Evolutionary conservation across 371 early-diverging fungal species (phyloP).

Genomic region (Mucor racemosus): DNA sequence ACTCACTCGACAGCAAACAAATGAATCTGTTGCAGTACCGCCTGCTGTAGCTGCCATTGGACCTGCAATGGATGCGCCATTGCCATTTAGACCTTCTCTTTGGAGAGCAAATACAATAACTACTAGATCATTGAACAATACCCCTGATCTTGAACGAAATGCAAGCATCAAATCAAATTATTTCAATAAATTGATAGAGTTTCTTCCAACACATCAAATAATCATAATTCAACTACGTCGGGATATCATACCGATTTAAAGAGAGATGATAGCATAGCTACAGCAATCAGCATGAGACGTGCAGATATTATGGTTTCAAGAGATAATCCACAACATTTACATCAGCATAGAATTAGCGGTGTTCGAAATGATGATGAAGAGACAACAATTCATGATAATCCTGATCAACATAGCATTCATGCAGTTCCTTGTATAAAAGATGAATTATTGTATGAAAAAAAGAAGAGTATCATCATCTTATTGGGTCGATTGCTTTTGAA

Average conservation of each 20-base stretch:
- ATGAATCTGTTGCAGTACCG: neutral
- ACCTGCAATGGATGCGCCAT: neutral
- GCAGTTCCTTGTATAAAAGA: conserved; percentile 7
- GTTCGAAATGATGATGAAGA: conserved; percentile 12
- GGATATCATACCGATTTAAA: conserved; percentile 7
- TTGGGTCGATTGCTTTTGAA: conserved; percentile 42
- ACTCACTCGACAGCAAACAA: conserved; percentile 3
- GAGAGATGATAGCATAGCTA: conserved; percentile 31
- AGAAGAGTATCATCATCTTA: conserved; percentile 38
- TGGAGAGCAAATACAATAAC: conserved; percentile 18
- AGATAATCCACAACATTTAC: conserved; percentile 33
- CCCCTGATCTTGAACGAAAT: conserved; percentile 13
- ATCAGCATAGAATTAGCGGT: conserved; percentile 17
- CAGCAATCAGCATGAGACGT: conserved; percentile 32
- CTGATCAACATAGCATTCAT: neutral
- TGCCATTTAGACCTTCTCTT: conserved; percentile 20
- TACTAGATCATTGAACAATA: neutral
- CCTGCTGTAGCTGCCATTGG: neutral
- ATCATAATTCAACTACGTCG: neutral
- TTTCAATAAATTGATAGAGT: neutral
- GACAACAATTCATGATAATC: neutral
- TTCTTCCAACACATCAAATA: neutral
- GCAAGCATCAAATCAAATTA: conserved; percentile 1
- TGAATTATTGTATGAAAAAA: conserved; percentile 27
- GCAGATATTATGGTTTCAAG: conserved; percentile 33